phyloP scores from a whole-genome alignment of 208 protist species.

The Leishmania aethiopica region DNA sequence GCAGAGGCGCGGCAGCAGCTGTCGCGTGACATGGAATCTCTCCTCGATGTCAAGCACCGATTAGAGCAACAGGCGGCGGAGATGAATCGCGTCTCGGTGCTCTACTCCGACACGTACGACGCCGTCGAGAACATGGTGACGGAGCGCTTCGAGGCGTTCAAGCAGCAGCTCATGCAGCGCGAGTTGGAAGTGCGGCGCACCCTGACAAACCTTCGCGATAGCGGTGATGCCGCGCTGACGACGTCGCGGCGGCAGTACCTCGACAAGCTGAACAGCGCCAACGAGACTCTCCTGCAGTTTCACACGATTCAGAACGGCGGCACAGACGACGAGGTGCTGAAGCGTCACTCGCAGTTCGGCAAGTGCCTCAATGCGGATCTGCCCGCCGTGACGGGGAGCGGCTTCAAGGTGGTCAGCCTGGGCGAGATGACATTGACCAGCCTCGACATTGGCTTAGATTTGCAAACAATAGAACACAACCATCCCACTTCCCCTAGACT shows the following conservation, averaged over 20 bases:
- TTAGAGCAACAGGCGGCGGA: slow-evolving; percentile 69
- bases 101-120: slow-evolving; percentile 77
- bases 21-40: slow-evolving; percentile 43
- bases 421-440: slow-evolving; percentile 55
- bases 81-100: slow-evolving; percentile 57
- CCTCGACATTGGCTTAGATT: slow-evolving; percentile 61
- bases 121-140: slow-evolving; percentile 66
- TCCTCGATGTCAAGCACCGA: slow-evolving; percentile 45
- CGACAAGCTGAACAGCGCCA: slow-evolving; percentile 54
- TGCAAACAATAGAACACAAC: slow-evolving; percentile 34
- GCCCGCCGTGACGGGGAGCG: slow-evolving; percentile 48
- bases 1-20: slow-evolving; percentile 66
- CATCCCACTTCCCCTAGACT: not conserved
- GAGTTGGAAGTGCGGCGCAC: slow-evolving; percentile 66
- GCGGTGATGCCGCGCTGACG: slow-evolving; percentile 61
- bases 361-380: slow-evolving; percentile 41
- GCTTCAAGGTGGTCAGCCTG: slow-evolving; percentile 56
- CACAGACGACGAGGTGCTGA: slow-evolving; percentile 71
- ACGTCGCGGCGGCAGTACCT: slow-evolving; percentile 52
- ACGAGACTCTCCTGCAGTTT: slow-evolving; percentile 53
- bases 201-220: slow-evolving; percentile 58
- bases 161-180: slow-evolving; percentile 69
- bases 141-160: slow-evolving; percentile 71
- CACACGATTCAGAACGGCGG: slow-evolving; percentile 54
- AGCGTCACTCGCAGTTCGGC: slow-evolving; percentile 43